phyloP scores from a whole-genome alignment of 768 basidiomycete genomes.

The Xerocomellus intermedius region DNA sequence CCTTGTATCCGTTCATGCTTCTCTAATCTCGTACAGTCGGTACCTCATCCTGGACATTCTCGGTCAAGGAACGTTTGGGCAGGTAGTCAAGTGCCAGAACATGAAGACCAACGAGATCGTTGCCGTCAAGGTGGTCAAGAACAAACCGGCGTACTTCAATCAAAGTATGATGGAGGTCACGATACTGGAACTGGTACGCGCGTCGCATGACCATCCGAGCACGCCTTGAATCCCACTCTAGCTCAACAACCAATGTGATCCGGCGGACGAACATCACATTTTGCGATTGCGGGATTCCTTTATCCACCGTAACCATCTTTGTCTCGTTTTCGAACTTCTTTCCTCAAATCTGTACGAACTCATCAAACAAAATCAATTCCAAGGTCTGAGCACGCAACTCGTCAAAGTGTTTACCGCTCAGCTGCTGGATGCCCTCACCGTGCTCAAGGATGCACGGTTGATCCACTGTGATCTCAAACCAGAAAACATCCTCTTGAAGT shows the following conservation, averaged over 20 bases:
- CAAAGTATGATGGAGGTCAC: slow-evolving; percentile 99
- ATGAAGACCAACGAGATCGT: slow-evolving; percentile 99
- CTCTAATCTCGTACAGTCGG: slow-evolving; percentile 41
- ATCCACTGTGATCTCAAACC: slow-evolving; percentile 99
- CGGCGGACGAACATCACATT: slow-evolving; percentile 94
- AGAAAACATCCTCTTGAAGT: slow-evolving; percentile 96
- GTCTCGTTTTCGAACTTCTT: slow-evolving; percentile 95
- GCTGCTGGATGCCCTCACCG: slow-evolving; percentile 85
- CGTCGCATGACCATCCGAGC: background rate
- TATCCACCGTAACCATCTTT: slow-evolving; percentile 94
- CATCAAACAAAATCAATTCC: slow-evolving; percentile 99
- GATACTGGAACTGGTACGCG: slow-evolving; percentile 87
- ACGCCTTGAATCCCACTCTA: slow-evolving; percentile 31
- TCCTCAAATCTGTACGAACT: slow-evolving; percentile 98
- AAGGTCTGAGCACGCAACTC: slow-evolving; percentile 92
- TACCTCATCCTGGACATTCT: slow-evolving; percentile 98
- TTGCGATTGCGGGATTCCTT: slow-evolving; percentile 93
- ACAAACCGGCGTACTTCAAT: slow-evolving; percentile 99
- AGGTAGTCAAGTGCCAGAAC: slow-evolving; percentile 99
- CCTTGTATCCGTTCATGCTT: background rate
- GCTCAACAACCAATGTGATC: slow-evolving; percentile 94
- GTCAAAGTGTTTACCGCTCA: slow-evolving; percentile 99
- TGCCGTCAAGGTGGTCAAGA: slow-evolving; percentile 99
- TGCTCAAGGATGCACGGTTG: slow-evolving; percentile 91
- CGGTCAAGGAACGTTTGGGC: slow-evolving; percentile 98